These are phyloP conservation scores for Vanderwaltozyma tropicalis DNA, from an alignment of 805 yeast genomes.

Conservation along the genomic window DNA sequence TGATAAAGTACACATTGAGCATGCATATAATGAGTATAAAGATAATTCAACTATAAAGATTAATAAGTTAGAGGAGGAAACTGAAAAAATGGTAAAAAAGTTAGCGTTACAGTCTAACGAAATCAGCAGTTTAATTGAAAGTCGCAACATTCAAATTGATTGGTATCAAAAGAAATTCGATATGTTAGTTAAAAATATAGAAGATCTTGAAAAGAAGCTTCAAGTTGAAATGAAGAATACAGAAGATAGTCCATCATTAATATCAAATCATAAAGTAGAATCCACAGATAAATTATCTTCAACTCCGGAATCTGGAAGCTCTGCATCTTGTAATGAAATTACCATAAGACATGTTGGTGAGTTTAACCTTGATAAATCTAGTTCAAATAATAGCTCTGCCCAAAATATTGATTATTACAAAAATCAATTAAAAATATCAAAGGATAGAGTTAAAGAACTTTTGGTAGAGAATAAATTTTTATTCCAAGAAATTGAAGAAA, in stretches of 20 bases:
- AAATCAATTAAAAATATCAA: background rate
- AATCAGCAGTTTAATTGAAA: background rate
- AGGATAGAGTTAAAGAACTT: constrained; percentile 41
- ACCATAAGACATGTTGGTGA: background rate
- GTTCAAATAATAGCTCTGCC: background rate
- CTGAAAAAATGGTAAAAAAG: background rate
- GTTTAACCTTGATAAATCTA: background rate
- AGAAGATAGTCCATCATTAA: no score
- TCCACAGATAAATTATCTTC: constrained; percentile 9
- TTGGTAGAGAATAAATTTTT: constrained; percentile 58
- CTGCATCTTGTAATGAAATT: constrained; percentile 1
- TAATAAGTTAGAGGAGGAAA: background rate
- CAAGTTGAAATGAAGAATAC: constrained; percentile 30
- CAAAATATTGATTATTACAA: background rate
- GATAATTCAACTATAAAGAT: constrained; percentile 10
- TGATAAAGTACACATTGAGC: background rate
- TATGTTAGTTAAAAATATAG: constrained; percentile 27
- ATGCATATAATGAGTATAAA: background rate
- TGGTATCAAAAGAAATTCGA: constrained; percentile 55
- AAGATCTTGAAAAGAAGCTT: constrained; percentile 17
- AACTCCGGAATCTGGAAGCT: background rate
- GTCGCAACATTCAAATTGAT: constrained; percentile 40
- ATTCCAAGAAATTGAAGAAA: constrained; percentile 29
- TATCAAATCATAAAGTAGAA: no score
- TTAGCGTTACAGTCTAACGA: background rate